Percentiles rank a stretch among this genome's conserved stretches.
These are phyloP conservation scores for Apophysomyces ossiformis DNA, from an alignment of 371 early-diverging fungal genomes.

Conservation along the genomic window DNA sequence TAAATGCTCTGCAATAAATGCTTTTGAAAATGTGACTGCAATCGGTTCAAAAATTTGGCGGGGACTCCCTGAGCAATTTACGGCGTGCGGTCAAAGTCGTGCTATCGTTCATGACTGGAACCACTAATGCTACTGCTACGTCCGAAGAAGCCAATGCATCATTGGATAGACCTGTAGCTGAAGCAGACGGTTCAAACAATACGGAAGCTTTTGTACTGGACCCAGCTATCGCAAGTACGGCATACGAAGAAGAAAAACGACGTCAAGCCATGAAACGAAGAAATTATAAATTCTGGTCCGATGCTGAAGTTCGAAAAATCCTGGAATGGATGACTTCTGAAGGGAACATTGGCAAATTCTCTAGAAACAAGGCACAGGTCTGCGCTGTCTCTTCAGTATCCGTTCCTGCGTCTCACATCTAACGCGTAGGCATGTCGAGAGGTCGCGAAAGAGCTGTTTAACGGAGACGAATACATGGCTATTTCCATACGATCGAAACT, in stretches of 20 bases:
- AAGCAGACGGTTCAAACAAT: background rate
- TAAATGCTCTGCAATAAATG: too few relatives aligned
- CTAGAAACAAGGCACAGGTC: conserved; percentile 4
- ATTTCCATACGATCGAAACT: conserved; percentile 3
- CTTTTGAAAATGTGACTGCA: too few relatives aligned
- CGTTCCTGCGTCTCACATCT: background rate
- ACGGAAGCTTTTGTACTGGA: background rate
- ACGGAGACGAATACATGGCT: conserved; percentile 7
- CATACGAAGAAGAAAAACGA: background rate
- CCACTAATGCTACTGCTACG: background rate
- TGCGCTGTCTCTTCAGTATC: background rate
- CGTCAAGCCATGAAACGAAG: conserved; percentile 2
- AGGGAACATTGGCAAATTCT: background rate
- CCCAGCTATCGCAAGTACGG: background rate
- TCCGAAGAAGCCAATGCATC: background rate
- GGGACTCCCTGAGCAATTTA: too few relatives aligned
- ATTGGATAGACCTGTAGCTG: background rate
- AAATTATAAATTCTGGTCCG: conserved; percentile 10
- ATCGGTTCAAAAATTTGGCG: too few relatives aligned
- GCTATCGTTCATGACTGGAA: background rate
- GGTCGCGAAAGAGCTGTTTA: conserved; percentile 2
- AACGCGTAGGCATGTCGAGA: background rate
- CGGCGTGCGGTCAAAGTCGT: too few relatives aligned
- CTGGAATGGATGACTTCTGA: conserved; percentile 6
- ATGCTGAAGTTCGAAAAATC: conserved; percentile 2